Percentiles rank a stretch among this genome's conserved stretches.
Evolutionary conservation across 2,329 filamentous ascomycete genomes (phyloP).

Genomic region (Clonostachys rosea): DNA sequence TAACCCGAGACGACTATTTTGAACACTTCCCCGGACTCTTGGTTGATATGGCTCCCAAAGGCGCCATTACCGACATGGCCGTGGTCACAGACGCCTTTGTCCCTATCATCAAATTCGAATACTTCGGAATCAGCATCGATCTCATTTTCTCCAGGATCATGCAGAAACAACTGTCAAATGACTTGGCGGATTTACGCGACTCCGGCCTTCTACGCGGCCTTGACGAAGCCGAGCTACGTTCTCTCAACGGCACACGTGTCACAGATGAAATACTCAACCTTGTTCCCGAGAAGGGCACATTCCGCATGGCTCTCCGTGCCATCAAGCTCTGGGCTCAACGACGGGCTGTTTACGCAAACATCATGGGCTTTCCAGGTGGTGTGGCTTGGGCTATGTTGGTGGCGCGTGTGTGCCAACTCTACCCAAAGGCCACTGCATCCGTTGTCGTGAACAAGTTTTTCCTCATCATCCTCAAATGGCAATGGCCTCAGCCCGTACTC

Average conservation of each 20-base stretch:
- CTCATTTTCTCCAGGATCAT: slow-evolving; percentile 79
- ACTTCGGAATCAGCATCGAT: slow-evolving; percentile 89
- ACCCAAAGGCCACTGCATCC: slow-evolving; percentile 85
- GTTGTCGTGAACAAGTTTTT: slow-evolving; percentile 94
- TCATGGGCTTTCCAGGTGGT: slow-evolving; percentile 93
- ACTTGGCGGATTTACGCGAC: slow-evolving; percentile 66
- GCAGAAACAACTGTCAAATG: slow-evolving; percentile 63
- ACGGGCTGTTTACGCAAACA: slow-evolving; percentile 90
- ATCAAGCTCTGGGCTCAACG: slow-evolving; percentile 96
- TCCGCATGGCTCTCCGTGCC: slow-evolving; percentile 81
- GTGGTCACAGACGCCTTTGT: slow-evolving; percentile 88
- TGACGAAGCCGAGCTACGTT: slow-evolving; percentile 81
- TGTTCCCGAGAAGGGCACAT: slow-evolving; percentile 85
- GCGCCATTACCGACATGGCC: slow-evolving; percentile 79
- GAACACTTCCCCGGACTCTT: slow-evolving; percentile 79
- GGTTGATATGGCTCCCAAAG: slow-evolving; percentile 67
- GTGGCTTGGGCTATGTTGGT: slow-evolving; percentile 99
- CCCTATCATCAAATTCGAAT: slow-evolving; percentile 95
- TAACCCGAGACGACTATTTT: slow-evolving; percentile 89
- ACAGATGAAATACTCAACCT: slow-evolving; percentile 87
- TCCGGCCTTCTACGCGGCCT: slow-evolving; percentile 80
- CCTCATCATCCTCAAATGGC: slow-evolving; percentile 83
- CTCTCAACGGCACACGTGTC: slow-evolving; percentile 89
- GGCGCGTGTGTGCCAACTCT: slow-evolving; percentile 91
- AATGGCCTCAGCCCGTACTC: slow-evolving; percentile 89